These are phyloP conservation scores for Cucumis cinereus DNA, from an alignment of 306 rosid species.

Conservation along the genomic window DNA sequence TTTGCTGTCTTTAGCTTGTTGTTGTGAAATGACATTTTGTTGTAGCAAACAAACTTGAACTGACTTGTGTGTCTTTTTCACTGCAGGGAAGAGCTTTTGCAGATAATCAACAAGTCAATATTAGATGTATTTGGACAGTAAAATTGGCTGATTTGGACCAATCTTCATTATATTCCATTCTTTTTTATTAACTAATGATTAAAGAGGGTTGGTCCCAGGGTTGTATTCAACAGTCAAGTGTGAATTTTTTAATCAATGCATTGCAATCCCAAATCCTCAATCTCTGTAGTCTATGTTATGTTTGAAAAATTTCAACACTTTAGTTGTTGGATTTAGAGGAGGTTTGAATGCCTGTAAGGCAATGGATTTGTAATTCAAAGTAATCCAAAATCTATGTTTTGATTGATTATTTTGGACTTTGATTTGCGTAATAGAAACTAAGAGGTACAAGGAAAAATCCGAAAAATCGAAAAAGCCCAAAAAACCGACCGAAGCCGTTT, in stretches of 20 bases:
- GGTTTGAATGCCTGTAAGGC: too few relatives aligned
- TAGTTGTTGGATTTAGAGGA: too few relatives aligned
- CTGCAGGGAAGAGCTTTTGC: slow-evolving; percentile 64
- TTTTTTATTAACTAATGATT: background rate
- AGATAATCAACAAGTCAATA: slow-evolving; percentile 43
- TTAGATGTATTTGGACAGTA: slow-evolving; percentile 55
- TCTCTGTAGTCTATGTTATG: background rate
- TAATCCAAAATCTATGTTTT: too few relatives aligned
- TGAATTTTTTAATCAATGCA: background rate
- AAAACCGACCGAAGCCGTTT: too few relatives aligned
- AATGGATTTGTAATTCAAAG: too few relatives aligned
- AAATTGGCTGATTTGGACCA: slow-evolving; percentile 13
- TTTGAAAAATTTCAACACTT: background rate
- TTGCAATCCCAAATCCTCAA: background rate
- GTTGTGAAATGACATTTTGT: background rate
- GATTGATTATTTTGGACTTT: too few relatives aligned
- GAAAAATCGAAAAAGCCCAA: too few relatives aligned
- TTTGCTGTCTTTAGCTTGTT: background rate
- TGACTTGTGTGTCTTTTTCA: slow-evolving; percentile 13
- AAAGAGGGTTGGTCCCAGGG: background rate
- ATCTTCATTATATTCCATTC: background rate
- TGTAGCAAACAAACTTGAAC: background rate
- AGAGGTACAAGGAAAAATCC: too few relatives aligned
- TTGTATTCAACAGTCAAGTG: background rate
- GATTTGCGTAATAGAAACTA: too few relatives aligned